Evolutionary conservation across 257 asterid genomes (phyloP), one percentile per base, ranked within the genome.

Genomic region (Hygrophila difformis): DNA sequence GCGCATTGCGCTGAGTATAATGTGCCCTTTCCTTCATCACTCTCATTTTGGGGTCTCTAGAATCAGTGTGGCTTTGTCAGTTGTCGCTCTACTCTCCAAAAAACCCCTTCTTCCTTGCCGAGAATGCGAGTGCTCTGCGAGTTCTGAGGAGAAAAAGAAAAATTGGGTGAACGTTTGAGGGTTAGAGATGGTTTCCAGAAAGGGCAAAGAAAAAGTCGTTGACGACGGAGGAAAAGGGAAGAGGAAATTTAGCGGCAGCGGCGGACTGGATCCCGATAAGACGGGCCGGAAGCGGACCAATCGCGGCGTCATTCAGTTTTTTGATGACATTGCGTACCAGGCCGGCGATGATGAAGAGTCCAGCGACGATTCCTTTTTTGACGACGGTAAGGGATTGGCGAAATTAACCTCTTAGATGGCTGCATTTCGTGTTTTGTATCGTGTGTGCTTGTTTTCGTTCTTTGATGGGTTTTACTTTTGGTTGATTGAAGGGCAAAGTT

Each of bases 141-240:
- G n/a, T n/a, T n/a, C n/a, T n/a, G n/a, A n/a, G n/a, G n/a, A n/a
- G n/a, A n/a, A n/a, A n/a, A n/a, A n/a, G n/a, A n/a, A n/a, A n/a
- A n/a, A n/a, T n/a, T n/a, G n/a, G n/a, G n/a, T n/a, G n/a, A n/a
- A n/a, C 1, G 13, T 24, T 22, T 39, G 49, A 44, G 62, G n/a
- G 24, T 18, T 37, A 6, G 34, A 8, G 64, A 79, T 84, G 93
- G 82, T 74, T 11, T 66, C 87, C 2, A 71, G 37, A 31, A 91
- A 86, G 60, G 99, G 95, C 2, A 86, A 86, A 67, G 98, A 86
- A 65, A 91, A 91, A 62, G 86, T 76, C 39, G 19, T 51, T 10
- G 87, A 61, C 54, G 61, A 34, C 34, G 54, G 65, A 18, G 70
- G 59, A 20, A 78, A 72, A 51, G 94, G 81, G 24, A 82, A 79